Conservation (phyloP, 495 filamentous ascomycete species). For the Penicillium silybi region DNA sequence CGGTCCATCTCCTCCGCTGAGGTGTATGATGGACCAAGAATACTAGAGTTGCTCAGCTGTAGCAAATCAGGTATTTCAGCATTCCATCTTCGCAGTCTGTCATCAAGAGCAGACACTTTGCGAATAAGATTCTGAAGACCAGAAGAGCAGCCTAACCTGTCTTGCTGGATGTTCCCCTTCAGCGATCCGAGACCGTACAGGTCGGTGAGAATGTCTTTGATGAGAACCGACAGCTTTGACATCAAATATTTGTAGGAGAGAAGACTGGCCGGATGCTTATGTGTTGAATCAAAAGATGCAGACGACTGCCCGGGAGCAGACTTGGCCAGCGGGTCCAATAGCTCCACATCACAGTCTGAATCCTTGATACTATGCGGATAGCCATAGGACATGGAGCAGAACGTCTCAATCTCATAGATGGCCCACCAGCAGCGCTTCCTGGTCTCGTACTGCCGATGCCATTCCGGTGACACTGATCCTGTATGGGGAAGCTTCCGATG, state of each 20-base stretch:
- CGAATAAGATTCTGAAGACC: conserved; percentile 5
- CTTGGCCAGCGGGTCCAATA: conserved; percentile 23
- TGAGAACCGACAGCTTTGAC: conserved; percentile 26
- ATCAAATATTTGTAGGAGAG: conserved; percentile 31
- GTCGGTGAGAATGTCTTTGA: conserved; percentile 18
- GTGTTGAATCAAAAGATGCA: conserved; percentile 3
- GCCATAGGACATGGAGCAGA: conserved; percentile 37
- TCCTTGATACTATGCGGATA: conserved; percentile 32
- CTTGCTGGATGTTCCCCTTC: neutral
- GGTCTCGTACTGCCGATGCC: conserved; percentile 19
- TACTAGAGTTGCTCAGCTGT: neutral
- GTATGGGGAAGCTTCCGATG: conserved; percentile 19
- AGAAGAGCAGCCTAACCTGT: neutral
- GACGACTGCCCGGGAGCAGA: conserved; percentile 7
- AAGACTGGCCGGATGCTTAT: conserved; percentile 11
- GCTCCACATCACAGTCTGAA: conserved; percentile 32
- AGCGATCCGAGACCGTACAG: conserved; percentile 20
- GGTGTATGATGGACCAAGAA: neutral
- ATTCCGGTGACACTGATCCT: neutral
- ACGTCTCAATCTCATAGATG: conserved; percentile 39
- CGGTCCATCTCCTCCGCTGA: conserved; percentile 22
- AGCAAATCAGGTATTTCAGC: conserved; percentile 14
- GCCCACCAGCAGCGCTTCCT: conserved; percentile 41
- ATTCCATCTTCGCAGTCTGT: conserved; percentile 15
- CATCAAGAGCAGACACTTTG: conserved; percentile 8